Percentiles rank a stretch among this genome's conserved stretches.
phyloP scores from a whole-genome alignment of 1,139 yeast genomes.

The Protomyces inouyei region DNA sequence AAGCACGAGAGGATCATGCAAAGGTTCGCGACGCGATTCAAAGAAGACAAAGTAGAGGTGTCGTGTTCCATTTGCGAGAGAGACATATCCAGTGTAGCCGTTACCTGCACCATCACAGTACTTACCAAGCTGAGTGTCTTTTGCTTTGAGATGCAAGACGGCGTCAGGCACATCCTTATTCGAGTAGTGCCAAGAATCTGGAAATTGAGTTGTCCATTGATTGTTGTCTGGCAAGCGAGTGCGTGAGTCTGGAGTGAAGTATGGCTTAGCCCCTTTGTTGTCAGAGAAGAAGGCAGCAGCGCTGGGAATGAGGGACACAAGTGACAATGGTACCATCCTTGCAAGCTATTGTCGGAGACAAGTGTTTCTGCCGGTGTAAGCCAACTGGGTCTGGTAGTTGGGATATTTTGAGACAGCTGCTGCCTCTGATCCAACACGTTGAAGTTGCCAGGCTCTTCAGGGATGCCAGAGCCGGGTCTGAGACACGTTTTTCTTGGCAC shows the following conservation, averaged over 20 bases:
- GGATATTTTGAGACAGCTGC: too few species aligned
- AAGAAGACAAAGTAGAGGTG: constrained; percentile 82
- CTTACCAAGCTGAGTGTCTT: not conserved
- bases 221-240: too few species aligned
- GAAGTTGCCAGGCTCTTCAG: too few species aligned
- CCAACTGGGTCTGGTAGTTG: too few species aligned
- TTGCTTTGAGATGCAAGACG: not conserved
- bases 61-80: constrained; percentile 72
- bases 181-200: too few species aligned
- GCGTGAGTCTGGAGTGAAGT: too few species aligned
- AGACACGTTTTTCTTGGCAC: too few species aligned
- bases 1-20: constrained; percentile 72
- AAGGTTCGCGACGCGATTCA: constrained; percentile 84
- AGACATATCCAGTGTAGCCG: constrained; percentile 73
- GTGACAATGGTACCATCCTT: not conserved
- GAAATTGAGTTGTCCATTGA: too few species aligned
- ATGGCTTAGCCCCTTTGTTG: not conserved
- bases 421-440: too few species aligned
- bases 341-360: too few species aligned
- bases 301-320: not conserved
- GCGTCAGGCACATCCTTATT: not conserved
- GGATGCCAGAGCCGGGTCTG: too few species aligned
- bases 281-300: not conserved
- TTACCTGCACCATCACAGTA: constrained; percentile 1
- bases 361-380: too few species aligned